Conservation (phyloP, 164 flowering plant species). For the Platanus orientalis region DNA sequence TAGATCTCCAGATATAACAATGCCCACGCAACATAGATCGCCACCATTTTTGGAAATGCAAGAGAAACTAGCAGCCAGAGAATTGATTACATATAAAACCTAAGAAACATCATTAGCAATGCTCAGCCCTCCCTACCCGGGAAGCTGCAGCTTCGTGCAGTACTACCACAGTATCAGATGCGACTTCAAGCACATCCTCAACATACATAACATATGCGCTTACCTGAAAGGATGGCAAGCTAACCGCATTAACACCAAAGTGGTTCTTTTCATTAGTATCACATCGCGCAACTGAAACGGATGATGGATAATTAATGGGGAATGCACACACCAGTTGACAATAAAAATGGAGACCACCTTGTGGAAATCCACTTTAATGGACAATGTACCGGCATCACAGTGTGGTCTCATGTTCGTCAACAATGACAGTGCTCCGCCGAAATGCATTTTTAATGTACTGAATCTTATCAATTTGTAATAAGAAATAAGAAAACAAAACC, state of each 20-base stretch:
- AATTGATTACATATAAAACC: too few relatives aligned
- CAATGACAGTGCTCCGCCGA: neutral
- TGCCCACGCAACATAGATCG: too few relatives aligned
- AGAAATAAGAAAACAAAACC: neutral
- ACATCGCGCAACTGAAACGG: neutral
- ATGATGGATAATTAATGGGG: too few relatives aligned
- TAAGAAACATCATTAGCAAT: too few relatives aligned
- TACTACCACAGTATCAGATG: conserved; percentile 61
- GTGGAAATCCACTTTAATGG: neutral
- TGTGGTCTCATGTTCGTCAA: neutral
- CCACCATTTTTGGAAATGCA: too few relatives aligned
- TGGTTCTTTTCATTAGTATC: neutral
- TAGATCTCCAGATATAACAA: too few relatives aligned
- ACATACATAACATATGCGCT: conserved; percentile 71
- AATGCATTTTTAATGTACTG: neutral
- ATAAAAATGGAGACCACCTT: neutral
- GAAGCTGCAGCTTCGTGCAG: conserved; percentile 78
- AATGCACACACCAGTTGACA: too few relatives aligned
- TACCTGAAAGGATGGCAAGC: conserved; percentile 43
- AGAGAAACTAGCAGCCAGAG: too few relatives aligned
- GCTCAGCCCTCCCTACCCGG: too few relatives aligned
- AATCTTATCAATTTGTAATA: neutral
- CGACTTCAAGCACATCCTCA: conserved; percentile 81
- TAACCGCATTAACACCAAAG: neutral
- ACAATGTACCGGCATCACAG: neutral